Conservation (phyloP, 129 eudicot genomes). For the Lactuca saligna region DNA sequence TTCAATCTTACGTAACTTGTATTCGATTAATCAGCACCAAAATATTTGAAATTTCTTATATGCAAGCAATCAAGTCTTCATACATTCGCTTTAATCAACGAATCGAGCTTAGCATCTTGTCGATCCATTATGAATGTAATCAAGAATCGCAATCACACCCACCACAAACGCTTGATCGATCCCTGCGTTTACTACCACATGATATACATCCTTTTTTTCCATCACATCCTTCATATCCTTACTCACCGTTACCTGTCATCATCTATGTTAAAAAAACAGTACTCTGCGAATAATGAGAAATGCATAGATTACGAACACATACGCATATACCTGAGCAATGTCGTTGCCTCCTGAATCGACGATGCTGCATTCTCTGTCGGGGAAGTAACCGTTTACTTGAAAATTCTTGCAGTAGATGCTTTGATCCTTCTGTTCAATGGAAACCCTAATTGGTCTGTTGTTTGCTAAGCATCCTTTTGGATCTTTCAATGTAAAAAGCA, state of each 20-base stretch:
- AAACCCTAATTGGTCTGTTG: conserved; percentile 47
- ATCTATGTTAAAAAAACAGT: too few relatives aligned
- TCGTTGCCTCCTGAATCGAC: conserved; percentile 49
- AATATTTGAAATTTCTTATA: not conserved
- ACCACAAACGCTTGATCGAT: conserved; percentile 89
- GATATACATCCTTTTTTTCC: conserved; percentile 66
- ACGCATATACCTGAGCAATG: conserved; percentile 61
- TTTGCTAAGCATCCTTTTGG: conserved; percentile 50
- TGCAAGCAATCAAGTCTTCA: conserved; percentile 19
- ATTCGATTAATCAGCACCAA: not conserved
- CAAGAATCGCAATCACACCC: conserved; percentile 90
- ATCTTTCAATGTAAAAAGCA: conserved; percentile 69
- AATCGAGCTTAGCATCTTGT: conserved; percentile 50
- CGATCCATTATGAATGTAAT: conserved; percentile 78
- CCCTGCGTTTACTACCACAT: conserved; percentile 69
- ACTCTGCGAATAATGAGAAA: not conserved
- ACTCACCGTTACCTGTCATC: conserved; percentile 52
- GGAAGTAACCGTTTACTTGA: conserved; percentile 60
- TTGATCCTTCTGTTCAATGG: conserved; percentile 41
- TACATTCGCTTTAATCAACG: not conserved
- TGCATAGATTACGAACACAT: not conserved
- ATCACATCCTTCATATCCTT: conserved; percentile 45
- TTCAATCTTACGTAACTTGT: conserved; percentile 15
- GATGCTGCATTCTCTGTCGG: conserved; percentile 59
- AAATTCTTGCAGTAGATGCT: conserved; percentile 36